phyloP scores from a whole-genome alignment of 2,329 filamentous ascomycete species.

The Sclerotinia spermophila region DNA sequence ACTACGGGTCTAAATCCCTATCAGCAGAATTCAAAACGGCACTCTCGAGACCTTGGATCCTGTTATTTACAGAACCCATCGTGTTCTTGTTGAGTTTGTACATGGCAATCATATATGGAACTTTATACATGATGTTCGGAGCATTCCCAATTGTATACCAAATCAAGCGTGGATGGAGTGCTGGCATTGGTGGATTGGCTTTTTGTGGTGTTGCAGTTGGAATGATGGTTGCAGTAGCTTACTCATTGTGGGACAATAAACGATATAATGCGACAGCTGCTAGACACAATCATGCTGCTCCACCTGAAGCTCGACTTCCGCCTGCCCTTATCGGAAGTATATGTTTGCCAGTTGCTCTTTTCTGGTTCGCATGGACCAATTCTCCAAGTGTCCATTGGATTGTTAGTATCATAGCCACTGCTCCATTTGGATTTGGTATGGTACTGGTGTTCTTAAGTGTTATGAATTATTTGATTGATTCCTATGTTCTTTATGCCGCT shows the following conservation, averaged over 20 bases:
- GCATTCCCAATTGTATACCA: conserved; percentile 66
- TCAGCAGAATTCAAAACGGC: conserved; percentile 65
- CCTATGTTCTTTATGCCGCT: conserved; percentile 70
- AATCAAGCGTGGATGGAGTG: conserved; percentile 53
- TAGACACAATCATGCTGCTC: conserved; percentile 48
- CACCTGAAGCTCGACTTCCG: conserved; percentile 63
- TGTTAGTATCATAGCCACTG: conserved; percentile 44
- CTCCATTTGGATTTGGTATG: conserved; percentile 43
- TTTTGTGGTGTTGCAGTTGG: conserved; percentile 68
- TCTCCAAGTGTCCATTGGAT: conserved; percentile 53
- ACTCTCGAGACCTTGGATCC: conserved; percentile 83
- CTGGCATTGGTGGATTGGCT: conserved; percentile 57
- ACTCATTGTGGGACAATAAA: conserved; percentile 53
- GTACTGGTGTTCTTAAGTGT: conserved; percentile 63
- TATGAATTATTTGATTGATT: conserved; percentile 65
- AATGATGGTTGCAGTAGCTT: conserved; percentile 56
- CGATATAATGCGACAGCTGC: conserved; percentile 44
- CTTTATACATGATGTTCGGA: conserved; percentile 55
- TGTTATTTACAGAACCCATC: conserved; percentile 80
- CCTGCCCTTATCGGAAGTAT: conserved; percentile 59
- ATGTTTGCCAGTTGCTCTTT: conserved; percentile 59
- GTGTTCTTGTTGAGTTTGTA: conserved; percentile 78
- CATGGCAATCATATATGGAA: conserved; percentile 46
- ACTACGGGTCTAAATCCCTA: conserved; percentile 57
- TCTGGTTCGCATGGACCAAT: conserved; percentile 67